Conservation (phyloP, 441 rosid species). For the Biscutella laevigata region DNA sequence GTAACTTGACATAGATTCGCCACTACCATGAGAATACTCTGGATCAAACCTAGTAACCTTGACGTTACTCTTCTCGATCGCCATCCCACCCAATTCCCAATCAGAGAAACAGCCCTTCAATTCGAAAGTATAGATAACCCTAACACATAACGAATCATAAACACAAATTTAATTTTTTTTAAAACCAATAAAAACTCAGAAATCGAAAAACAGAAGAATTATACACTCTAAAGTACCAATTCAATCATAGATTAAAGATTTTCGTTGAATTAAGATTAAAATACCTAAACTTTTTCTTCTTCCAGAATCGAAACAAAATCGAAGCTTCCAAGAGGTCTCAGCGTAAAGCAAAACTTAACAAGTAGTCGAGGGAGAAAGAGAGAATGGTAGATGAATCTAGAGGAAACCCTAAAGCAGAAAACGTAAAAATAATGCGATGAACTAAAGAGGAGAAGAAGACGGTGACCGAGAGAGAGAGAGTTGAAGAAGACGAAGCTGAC, state of each 20-base stretch:
- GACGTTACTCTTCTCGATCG: constrained; percentile 89
- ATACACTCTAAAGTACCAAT: constrained; percentile 9
- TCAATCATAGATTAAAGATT: not conserved
- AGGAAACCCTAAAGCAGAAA: constrained; percentile 57
- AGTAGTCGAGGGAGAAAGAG: not conserved
- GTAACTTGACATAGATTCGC: constrained; percentile 68
- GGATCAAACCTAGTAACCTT: constrained; percentile 73
- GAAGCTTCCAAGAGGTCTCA: constrained; percentile 11
- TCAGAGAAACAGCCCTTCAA: constrained; percentile 2
- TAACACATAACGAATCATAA: constrained; percentile 25
- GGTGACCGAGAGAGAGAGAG: constrained; percentile 28
- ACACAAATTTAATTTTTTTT: too few species aligned
- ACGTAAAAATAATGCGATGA: constrained; percentile 21
- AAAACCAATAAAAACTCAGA: constrained; percentile 11
- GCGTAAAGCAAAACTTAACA: constrained; percentile 3
- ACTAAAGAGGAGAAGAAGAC: constrained; percentile 27
- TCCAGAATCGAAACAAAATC: constrained; percentile 9
- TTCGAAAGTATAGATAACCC: constrained; percentile 28
- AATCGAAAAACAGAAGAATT: not conserved
- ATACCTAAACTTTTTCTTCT: constrained; percentile 7
- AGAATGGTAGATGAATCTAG: constrained; percentile 24
- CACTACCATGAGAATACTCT: constrained; percentile 72
- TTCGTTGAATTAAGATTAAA: constrained; percentile 10
- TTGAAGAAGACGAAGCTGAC: constrained; percentile 85
- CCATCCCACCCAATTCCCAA: constrained; percentile 40